Percentiles rank a stretch among this genome's conserved stretches.
Conservation (phyloP, 2,329 filamentous ascomycete genomes). For the Botryotinia convoluta region DNA sequence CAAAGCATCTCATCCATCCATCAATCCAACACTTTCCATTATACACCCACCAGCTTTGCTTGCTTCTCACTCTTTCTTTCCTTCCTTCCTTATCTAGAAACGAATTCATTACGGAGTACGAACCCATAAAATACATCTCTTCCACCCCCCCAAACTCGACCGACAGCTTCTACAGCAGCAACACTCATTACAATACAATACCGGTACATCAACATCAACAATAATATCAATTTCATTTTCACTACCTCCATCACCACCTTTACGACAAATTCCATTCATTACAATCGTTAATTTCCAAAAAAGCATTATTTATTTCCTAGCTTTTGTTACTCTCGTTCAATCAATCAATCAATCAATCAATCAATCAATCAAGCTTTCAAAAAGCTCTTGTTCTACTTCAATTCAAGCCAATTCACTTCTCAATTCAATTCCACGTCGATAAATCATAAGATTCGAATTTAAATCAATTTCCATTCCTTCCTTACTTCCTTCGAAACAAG, state of each 20-base stretch:
- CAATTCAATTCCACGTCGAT: neutral
- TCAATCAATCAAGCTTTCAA: neutral
- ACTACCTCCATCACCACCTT: neutral
- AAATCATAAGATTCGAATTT: neutral
- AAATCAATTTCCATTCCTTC: neutral
- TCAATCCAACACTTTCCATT: neutral
- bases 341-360: neutral
- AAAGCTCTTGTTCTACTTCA: neutral
- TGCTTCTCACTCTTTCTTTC: neutral
- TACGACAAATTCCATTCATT: neutral
- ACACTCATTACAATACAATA: neutral
- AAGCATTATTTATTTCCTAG: neutral
- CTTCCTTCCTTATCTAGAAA: neutral
- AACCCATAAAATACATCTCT: neutral
- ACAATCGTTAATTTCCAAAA: neutral
- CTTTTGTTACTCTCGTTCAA: neutral
- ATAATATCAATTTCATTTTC: conserved; percentile 1
- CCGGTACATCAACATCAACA: neutral
- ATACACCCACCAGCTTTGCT: neutral
- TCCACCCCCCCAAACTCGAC: neutral
- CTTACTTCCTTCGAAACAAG: conserved; percentile 3
- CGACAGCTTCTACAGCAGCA: conserved; percentile 13
- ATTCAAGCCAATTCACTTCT: neutral
- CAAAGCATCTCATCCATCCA: neutral
- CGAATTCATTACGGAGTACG: neutral